These are phyloP conservation scores for Noccaea caerulescens DNA, from an alignment of 345 rosid genomes.

Conservation along the genomic window DNA sequence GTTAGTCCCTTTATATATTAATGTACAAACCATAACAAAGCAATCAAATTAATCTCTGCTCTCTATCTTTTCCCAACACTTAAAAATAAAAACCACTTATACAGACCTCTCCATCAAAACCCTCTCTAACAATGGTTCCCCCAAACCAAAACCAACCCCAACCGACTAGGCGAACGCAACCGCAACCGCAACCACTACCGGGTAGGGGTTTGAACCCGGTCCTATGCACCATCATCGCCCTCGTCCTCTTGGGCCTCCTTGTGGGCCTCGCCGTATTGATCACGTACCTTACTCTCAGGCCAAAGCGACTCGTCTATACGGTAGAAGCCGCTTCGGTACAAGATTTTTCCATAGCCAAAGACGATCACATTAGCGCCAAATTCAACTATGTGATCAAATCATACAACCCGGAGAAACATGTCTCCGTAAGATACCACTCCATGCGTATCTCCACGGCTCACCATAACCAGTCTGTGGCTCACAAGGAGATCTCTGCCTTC, in stretches of 20 bases:
- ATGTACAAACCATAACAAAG: slow-evolving; percentile 30
- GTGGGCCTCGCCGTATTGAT: slow-evolving; percentile 63
- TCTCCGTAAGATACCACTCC: slow-evolving; percentile 66
- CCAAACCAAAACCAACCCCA: slow-evolving; percentile 14
- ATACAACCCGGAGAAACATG: slow-evolving; percentile 62
- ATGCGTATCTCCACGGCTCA: slow-evolving; percentile 57
- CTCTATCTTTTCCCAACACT: slow-evolving; percentile 10
- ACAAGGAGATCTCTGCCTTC: slow-evolving; percentile 57
- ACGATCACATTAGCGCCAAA: slow-evolving; percentile 66
- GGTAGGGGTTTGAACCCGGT: slow-evolving; percentile 38
- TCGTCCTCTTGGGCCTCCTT: slow-evolving; percentile 44
- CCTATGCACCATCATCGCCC: slow-evolving; percentile 41
- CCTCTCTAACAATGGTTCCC: slow-evolving; percentile 37
- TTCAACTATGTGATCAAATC: slow-evolving; percentile 58
- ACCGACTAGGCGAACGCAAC: slow-evolving; percentile 37
- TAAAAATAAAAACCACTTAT: slow-evolving; percentile 3
- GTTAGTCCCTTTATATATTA: slow-evolving; percentile 30
- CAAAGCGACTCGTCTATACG: slow-evolving; percentile 57
- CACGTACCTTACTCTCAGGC: slow-evolving; percentile 69
- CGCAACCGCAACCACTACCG: slow-evolving; percentile 37
- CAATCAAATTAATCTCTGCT: slow-evolving; percentile 30
- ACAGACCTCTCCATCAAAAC: not conserved
- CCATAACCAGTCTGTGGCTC: slow-evolving; percentile 65
- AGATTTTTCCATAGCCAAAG: slow-evolving; percentile 51
- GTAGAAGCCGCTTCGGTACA: slow-evolving; percentile 62